A percentile compares a stretch with the other conserved stretches of the same genome.
These are phyloP conservation scores for Cystobasidium sp. DNA, from an alignment of 1,284 basidiomycete genomes.

Conservation along the genomic window DNA sequence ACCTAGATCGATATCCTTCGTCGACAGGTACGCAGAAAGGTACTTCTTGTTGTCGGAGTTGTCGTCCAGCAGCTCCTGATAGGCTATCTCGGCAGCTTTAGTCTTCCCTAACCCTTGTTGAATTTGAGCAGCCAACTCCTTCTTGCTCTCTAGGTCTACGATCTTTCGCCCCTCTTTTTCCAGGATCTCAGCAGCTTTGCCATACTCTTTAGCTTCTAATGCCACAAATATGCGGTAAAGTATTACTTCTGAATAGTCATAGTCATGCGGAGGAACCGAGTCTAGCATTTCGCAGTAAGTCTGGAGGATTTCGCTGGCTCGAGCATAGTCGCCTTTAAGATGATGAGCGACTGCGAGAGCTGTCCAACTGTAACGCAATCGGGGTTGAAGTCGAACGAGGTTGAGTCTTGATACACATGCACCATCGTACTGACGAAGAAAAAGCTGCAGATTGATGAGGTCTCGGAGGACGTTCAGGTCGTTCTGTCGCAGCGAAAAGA, in stretches of 20 bases:
- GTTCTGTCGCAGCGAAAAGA: slow-evolving; percentile 63
- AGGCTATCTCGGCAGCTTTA: slow-evolving; percentile 75
- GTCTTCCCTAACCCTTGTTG: slow-evolving; percentile 57
- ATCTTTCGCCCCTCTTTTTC: slow-evolving; percentile 62
- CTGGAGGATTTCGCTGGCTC: slow-evolving; percentile 68
- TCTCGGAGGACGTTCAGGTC: slow-evolving; percentile 93
- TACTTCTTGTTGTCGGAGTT: slow-evolving; percentile 85
- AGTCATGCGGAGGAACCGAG: slow-evolving; percentile 73
- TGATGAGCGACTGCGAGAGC: slow-evolving; percentile 86
- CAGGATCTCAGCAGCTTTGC: slow-evolving; percentile 65
- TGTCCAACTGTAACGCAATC: slow-evolving; percentile 86
- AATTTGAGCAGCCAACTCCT: slow-evolving; percentile 39
- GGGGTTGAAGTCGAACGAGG: slow-evolving; percentile 79
- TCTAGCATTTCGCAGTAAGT: slow-evolving; percentile 61
- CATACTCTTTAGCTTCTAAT: slow-evolving; percentile 68
- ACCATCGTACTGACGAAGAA: slow-evolving; percentile 79
- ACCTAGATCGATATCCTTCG: slow-evolving; percentile 72
- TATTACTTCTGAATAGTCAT: slow-evolving; percentile 82
- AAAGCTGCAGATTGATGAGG: slow-evolving; percentile 84
- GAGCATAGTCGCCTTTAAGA: slow-evolving; percentile 69
- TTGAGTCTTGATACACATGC: slow-evolving; percentile 82
- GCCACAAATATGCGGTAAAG: slow-evolving; percentile 81
- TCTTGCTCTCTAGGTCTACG: slow-evolving; percentile 49
- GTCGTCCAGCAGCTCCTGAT: slow-evolving; percentile 77
- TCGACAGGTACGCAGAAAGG: slow-evolving; percentile 73